Evolutionary conservation across 495 filamentous ascomycete genomes (phyloP).

Genomic region (Podospora fimiseda): DNA sequence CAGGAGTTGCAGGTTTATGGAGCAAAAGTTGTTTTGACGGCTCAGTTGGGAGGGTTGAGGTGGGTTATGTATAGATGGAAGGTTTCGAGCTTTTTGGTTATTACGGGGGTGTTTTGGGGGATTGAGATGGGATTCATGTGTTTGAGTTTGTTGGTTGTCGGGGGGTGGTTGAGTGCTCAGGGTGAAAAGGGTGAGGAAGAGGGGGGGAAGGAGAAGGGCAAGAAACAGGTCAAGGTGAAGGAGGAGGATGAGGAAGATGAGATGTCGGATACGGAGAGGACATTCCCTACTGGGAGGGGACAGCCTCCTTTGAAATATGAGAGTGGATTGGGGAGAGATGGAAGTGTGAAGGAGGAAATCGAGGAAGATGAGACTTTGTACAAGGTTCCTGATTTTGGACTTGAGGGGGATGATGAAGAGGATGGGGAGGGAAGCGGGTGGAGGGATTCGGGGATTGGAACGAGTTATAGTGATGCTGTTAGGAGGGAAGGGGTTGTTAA

Average conservation of each 20-base stretch:
- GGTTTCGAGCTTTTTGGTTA: constrained; percentile 58
- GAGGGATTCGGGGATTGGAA: constrained; percentile 43
- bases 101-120: constrained; percentile 66
- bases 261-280: constrained; percentile 34
- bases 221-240: background rate
- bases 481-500: constrained; percentile 19
- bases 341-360: constrained; percentile 14
- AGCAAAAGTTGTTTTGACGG: constrained; percentile 59
- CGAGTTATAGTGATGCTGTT: constrained; percentile 36
- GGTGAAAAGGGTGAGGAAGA: background rate
- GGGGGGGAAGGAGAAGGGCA: background rate
- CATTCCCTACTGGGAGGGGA: constrained; percentile 50
- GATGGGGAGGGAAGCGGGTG: constrained; percentile 26
- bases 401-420: constrained; percentile 30
- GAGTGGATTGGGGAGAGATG: background rate
- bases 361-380: constrained; percentile 8
- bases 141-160: constrained; percentile 27
- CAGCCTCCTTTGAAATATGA: constrained; percentile 44
- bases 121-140: constrained; percentile 57
- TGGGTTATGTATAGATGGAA: constrained; percentile 84
- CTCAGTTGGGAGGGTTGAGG: constrained; percentile 66
- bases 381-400: constrained; percentile 14
- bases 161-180: background rate
- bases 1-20: constrained; percentile 68
- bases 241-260: constrained; percentile 17